A percentile compares a stretch with the other conserved stretches of the same genome.
phyloP scores from a whole-genome alignment of 345 rosid species.

The Rhodamnia rubescens region DNA sequence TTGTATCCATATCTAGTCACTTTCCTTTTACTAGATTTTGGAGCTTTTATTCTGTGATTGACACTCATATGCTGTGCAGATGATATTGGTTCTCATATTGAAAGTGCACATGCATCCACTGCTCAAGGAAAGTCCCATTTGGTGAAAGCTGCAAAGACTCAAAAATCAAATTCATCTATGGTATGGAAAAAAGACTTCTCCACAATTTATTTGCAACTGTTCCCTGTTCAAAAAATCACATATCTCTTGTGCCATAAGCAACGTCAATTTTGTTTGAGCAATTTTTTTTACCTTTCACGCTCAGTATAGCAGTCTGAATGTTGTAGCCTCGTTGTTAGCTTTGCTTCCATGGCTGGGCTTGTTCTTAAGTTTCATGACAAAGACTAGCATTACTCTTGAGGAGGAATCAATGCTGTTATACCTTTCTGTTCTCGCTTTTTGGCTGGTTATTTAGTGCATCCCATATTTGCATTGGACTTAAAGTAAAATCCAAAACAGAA shows the following conservation, averaged over 20 bases:
- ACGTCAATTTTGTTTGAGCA: not conserved
- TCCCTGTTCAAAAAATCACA: not conserved
- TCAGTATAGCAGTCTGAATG: not conserved
- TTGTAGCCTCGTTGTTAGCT: not conserved
- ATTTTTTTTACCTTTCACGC: not conserved
- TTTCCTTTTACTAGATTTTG: not conserved
- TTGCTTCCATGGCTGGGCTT: not conserved
- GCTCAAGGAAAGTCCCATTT: constrained; percentile 71
- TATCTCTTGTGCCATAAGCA: not conserved
- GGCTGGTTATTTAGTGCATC: not conserved
- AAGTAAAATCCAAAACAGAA: not conserved
- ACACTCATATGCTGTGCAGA: constrained; percentile 24
- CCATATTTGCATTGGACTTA: not conserved
- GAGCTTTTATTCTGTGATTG: not conserved
- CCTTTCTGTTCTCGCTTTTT: not conserved
- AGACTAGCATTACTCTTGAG: not conserved
- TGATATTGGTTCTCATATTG: constrained; percentile 76
- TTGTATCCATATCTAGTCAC: not conserved
- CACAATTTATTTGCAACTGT: not conserved
- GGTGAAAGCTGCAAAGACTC: constrained; percentile 66
- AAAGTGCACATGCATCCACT: constrained; percentile 57
- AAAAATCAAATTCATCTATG: constrained; percentile 84
- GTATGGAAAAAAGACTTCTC: constrained; percentile 19
- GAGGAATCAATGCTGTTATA: not conserved
- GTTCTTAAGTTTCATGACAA: not conserved